Evolutionary conservation across 176 grass and related monocot genomes (phyloP).

Genomic region (Carex cristatella): DNA sequence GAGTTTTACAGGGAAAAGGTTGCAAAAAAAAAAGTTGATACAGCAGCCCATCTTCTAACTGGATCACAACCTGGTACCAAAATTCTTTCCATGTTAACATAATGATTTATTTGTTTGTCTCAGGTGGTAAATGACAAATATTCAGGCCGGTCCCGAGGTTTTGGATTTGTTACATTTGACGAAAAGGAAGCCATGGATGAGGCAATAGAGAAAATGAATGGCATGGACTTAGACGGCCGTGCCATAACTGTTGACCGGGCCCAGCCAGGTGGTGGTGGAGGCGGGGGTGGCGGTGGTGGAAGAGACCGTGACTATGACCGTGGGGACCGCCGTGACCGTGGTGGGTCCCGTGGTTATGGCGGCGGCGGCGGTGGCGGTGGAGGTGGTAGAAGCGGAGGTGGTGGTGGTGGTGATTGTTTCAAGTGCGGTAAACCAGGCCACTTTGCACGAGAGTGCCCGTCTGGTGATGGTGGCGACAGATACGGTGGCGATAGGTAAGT

Average conservation of each 20-base stretch:
- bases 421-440: slow-evolving; percentile 82
- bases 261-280: slow-evolving; percentile 57
- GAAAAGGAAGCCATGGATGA: slow-evolving; percentile 96
- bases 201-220: slow-evolving; percentile 98
- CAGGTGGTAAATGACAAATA: slow-evolving; percentile 86
- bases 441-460: slow-evolving; percentile 78
- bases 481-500: slow-evolving; percentile 54
- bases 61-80: background rate
- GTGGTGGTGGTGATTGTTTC: slow-evolving; percentile 67
- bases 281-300: slow-evolving; percentile 57
- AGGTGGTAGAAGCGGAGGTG: slow-evolving; percentile 29
- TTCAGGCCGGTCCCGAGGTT: slow-evolving; percentile 89
- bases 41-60: background rate
- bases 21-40: background rate
- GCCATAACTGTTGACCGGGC: slow-evolving; percentile 82
- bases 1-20: background rate
- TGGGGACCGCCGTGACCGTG: slow-evolving; percentile 44
- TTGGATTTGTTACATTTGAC: slow-evolving; percentile 93
- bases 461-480: slow-evolving; percentile 53
- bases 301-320: slow-evolving; percentile 49
- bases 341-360: background rate
- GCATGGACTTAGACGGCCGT: slow-evolving; percentile 64
- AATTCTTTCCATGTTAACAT: background rate
- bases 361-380: slow-evolving; percentile 27
- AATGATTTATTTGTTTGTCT: slow-evolving; percentile 1